Base-by-base conservation (phyloP, 768 basidiomycete species). In the Boletus pseudo-olivaceus region DNA sequence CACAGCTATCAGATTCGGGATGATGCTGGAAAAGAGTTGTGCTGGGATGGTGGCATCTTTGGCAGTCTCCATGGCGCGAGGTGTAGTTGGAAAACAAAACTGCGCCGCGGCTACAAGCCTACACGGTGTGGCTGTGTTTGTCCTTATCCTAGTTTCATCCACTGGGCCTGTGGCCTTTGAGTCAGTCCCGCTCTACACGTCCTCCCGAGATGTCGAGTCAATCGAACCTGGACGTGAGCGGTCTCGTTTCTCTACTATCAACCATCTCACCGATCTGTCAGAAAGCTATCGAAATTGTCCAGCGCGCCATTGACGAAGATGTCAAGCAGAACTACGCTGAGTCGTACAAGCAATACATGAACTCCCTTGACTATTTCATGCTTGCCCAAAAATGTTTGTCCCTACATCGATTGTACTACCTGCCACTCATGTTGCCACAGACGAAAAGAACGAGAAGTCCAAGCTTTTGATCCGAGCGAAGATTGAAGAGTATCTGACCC, bases 281-380 rank as follows among this genome's bases (percentile, higher is more conserved):
- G 85, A 80, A 81, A 71, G 93, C 93, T 32, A 91, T 97, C 67
- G 90, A 92, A 63, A 83, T 97, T 53, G 92, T 97, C 26, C 90
- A 94, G 73, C 82, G 83, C 59, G 94, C 94, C 53, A 95, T 96
- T 64, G 93, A 94, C 53, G 88, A 91, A 58, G 97, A 99, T 74
- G 79, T 81, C 57, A 93, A 93, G 71, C 87, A 89, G 72, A 92
- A 97, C 73, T 99, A 98, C 75, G 76, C 82, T 7, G 93, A 95
- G 64, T 95, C 95, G 19, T 96, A 92, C 82, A 95, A 90, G 75
- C 82, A 85, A 60, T 97, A 97, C 74, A 87, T 89, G 77, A 96
- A 98, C 78, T 81, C 92, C 1, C 81, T 98, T 55, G 97, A 99
- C 68, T 99, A 96, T 70, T 99, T 99, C 72, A 93, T 98, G 90